A percentile compares a stretch with the other conserved stretches of the same genome.
phyloP scores from a whole-genome alignment of 1,284 basidiomycete species.

The Serendipita sp. region DNA sequence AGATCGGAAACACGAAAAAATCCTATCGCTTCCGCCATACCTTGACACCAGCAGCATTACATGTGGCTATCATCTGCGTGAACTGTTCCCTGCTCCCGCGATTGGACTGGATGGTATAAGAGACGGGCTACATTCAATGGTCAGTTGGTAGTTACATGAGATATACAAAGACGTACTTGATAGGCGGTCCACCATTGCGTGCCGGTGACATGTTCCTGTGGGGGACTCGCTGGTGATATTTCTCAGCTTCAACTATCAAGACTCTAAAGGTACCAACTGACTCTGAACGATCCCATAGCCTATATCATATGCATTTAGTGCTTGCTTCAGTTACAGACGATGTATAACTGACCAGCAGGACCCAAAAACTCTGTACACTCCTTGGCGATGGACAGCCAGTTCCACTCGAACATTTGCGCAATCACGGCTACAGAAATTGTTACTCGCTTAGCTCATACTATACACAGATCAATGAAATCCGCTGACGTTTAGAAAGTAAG shows the following conservation, averaged over 20 bases:
- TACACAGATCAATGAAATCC: too few species aligned
- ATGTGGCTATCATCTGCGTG: constrained; percentile 40
- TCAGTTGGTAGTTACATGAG: too few species aligned
- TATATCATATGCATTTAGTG: constrained; percentile 4
- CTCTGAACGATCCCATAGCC: constrained; percentile 49
- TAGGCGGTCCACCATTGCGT: constrained; percentile 57
- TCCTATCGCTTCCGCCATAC: not conserved
- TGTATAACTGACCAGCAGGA: constrained; percentile 27
- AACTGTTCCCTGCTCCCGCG: constrained; percentile 40
- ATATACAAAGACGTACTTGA: constrained; percentile 26
- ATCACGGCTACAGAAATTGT: constrained; percentile 25
- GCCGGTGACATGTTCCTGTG: constrained; percentile 21
- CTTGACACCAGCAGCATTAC: constrained; percentile 25
- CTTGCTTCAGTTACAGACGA: too few species aligned
- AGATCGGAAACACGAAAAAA: too few species aligned
- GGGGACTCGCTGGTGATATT: constrained; percentile 15
- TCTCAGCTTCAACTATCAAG: too few species aligned
- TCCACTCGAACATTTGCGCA: constrained; percentile 41
- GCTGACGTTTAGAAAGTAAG: too few species aligned
- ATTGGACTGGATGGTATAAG: constrained; percentile 44
- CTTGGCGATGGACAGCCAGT: constrained; percentile 41
- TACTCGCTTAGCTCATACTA: too few species aligned
- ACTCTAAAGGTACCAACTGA: too few species aligned
- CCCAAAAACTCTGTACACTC: constrained; percentile 55
- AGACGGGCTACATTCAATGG: constrained; percentile 23